These are phyloP conservation scores for Colletotrichum higginsianum DNA, from an alignment of 2,329 filamentous ascomycete species.

Conservation along the genomic window DNA sequence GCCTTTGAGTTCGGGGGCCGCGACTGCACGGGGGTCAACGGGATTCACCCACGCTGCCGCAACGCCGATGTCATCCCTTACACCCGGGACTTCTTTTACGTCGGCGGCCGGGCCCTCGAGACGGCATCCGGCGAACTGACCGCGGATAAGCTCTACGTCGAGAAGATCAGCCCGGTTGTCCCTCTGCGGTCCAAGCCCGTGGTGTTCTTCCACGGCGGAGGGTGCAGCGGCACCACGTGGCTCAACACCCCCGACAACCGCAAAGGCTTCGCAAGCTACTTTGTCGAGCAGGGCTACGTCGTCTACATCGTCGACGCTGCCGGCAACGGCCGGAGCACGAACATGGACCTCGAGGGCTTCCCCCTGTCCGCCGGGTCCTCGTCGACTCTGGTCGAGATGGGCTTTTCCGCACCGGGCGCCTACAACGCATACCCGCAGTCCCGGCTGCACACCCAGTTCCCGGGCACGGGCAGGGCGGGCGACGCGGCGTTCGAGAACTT, in stretches of 20 bases:
- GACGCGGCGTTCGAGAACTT: too few species aligned
- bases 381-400: too few species aligned
- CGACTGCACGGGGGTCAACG: constrained; percentile 23
- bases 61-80: constrained; percentile 35
- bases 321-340: constrained; percentile 54
- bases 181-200: constrained; percentile 10
- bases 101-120: constrained; percentile 53
- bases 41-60: constrained; percentile 19
- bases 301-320: constrained; percentile 63
- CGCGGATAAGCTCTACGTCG: constrained; percentile 67
- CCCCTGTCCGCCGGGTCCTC: constrained; percentile 40
- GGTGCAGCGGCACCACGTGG: constrained; percentile 46
- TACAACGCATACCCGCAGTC: too few species aligned
- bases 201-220: constrained; percentile 32
- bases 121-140: constrained; percentile 49
- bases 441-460: too few species aligned
- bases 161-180: constrained; percentile 57
- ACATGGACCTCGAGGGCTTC: constrained; percentile 44
- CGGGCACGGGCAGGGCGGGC: too few species aligned
- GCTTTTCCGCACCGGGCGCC: too few species aligned
- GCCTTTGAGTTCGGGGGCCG: not conserved
- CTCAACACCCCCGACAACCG: constrained; percentile 62
- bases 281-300: constrained; percentile 57
- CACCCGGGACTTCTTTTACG: constrained; percentile 53
- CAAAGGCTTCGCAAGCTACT: constrained; percentile 62